Evolutionary conservation across 257 asterid species (phyloP), one percentile per base, ranked within the genome.

Genomic region (Solanum chilense): DNA sequence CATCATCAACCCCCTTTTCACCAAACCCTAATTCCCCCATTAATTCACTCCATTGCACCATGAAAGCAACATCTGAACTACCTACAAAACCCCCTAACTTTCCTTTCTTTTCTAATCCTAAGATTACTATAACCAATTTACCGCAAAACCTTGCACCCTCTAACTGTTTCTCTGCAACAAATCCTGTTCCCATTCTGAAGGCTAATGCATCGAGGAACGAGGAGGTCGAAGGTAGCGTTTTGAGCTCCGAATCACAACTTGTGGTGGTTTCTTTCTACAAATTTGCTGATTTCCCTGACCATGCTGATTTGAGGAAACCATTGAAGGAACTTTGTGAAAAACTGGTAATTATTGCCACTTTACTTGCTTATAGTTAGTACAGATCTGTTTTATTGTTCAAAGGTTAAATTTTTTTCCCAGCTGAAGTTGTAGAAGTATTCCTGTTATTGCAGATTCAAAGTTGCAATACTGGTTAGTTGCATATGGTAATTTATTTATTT

Each of bases 231-330:
- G 86, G 86, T 16, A 45, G 39, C 33, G 73, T 33, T 25, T 88
- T 70, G 86, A 74, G 71, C 86, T 66, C 78, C 13, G 92, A 89
- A 85, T 86, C 91, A 73, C 88, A 81, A 13, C 86, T 96, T 90
- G 98, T 95, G 87, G 99, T 96, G 82, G 94, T 95, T 41, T 96
- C 99, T 3, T 96, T 96, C 84, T 96, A 96, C 90, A 94, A 92
- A 90, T 96, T 96, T 76, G 98, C 98, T 60, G 92, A 37, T 74
- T 96, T 95, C 88, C 91, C 93, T 3, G 99, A 96, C 93, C 93
- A 94, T 87, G 95, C 95, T 44, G 94, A 93, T 86, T 85, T 95
- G 21, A 90, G 97, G 89, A 93, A 92, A 86, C 99, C 99, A 5
- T 87, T 95, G 90, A 96, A 96, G 86, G 91, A 91, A 88, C 97